phyloP scores from a whole-genome alignment of 441 rosid genomes.

The Corymbia calophylla region DNA sequence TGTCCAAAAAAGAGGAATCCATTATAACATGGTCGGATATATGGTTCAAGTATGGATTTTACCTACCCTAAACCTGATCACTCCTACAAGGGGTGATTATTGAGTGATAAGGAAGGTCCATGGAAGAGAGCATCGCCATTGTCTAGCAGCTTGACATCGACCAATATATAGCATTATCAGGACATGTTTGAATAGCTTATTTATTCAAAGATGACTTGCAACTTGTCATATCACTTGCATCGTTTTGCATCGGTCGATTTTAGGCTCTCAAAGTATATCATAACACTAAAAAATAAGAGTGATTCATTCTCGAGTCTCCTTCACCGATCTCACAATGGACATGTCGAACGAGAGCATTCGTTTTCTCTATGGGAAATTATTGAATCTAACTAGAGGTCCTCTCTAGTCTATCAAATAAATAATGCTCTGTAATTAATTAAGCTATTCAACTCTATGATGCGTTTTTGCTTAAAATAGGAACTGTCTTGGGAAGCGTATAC shows the following conservation, averaged over 20 bases:
- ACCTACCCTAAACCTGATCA: no score
- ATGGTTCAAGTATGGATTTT: no score
- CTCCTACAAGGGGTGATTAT: background rate
- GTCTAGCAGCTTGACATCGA: background rate
- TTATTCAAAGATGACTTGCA: background rate
- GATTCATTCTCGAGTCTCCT: background rate
- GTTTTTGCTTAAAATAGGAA: background rate
- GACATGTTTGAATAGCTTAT: background rate
- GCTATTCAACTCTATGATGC: background rate
- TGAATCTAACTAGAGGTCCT: background rate
- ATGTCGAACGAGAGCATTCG: background rate
- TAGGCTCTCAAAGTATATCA: background rate
- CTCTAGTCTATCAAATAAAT: background rate
- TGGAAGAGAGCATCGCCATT: background rate
- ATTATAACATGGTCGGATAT: no score
- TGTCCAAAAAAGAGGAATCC: no score
- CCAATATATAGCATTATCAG: background rate
- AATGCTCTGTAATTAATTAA: background rate
- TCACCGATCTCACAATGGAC: background rate
- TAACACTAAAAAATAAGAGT: background rate
- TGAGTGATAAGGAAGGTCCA: background rate
- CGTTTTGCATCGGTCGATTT: background rate
- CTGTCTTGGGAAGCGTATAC: background rate
- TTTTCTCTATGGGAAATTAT: background rate
- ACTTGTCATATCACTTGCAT: background rate